Evolutionary conservation across 2,329 filamentous ascomycete species (phyloP).

Genomic region (Fusarium sp.): DNA sequence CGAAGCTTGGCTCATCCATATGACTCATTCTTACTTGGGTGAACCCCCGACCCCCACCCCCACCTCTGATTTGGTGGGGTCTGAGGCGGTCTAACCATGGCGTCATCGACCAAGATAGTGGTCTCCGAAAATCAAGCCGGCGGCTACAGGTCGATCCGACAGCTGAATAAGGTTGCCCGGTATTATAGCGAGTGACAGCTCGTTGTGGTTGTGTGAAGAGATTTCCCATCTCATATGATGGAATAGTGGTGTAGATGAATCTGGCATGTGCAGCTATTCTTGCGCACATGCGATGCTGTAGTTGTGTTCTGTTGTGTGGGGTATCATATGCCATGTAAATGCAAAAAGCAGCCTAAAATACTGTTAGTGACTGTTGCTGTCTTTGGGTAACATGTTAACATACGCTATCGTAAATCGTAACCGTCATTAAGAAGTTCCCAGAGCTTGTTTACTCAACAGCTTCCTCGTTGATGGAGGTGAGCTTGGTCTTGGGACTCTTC

Average conservation of each 20-base stretch:
- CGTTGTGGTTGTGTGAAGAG: conserved; percentile 4
- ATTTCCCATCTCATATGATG: conserved; percentile 23
- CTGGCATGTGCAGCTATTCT: conserved; percentile 32
- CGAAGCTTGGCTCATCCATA: conserved; percentile 8
- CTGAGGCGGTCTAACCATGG: conserved; percentile 22
- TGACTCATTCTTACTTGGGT: conserved; percentile 33
- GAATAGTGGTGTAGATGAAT: conserved; percentile 29
- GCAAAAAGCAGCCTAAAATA: conserved; percentile 35
- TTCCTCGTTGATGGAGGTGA: conserved; percentile 52
- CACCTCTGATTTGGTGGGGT: conserved; percentile 23
- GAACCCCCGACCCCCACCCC: conserved; percentile 20
- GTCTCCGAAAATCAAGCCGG: conserved; percentile 21
- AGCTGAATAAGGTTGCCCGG: conserved; percentile 15
- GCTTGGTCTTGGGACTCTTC: conserved; percentile 62
- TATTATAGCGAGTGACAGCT: conserved; percentile 13
- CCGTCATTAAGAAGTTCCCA: conserved; percentile 38
- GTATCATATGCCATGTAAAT: conserved; percentile 33
- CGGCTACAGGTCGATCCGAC: conserved; percentile 21
- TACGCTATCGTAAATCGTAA: conserved; percentile 43
- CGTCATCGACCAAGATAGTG: conserved; percentile 29
- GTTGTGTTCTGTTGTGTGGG: conserved; percentile 22
- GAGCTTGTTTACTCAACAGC: conserved; percentile 54
- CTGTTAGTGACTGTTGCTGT: conserved; percentile 29
- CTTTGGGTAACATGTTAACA: background rate
- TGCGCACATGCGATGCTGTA: conserved; percentile 33